These are phyloP conservation scores for Thozetella sp. DNA, from an alignment of 495 filamentous ascomycete genomes.

Conservation along the genomic window DNA sequence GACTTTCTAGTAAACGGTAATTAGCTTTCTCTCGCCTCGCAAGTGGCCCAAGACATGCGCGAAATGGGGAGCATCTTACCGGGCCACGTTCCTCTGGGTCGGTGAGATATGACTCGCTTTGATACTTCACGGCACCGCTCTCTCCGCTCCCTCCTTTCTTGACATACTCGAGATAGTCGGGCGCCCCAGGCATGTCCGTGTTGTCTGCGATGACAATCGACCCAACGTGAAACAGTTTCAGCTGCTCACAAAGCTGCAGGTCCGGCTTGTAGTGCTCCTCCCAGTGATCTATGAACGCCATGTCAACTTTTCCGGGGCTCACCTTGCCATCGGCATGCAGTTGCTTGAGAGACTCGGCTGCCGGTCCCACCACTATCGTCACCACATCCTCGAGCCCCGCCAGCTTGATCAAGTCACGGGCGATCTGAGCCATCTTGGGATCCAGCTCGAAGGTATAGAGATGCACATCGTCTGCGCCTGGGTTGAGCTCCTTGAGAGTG, in stretches of 20 bases:
- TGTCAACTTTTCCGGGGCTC: conserved; percentile 1
- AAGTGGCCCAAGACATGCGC: no score
- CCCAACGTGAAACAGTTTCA: conserved; percentile 2
- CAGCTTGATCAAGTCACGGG: conserved; percentile 3
- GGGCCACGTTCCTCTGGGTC: background rate
- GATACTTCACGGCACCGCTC: background rate
- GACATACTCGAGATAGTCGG: conserved; percentile 6
- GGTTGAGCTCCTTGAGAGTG: conserved; percentile 1
- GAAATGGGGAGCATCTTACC: no score
- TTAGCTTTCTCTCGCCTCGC: no score
- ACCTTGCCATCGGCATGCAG: conserved; percentile 5
- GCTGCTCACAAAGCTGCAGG: conserved; percentile 6
- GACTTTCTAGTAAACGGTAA: no score
- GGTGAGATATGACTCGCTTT: background rate
- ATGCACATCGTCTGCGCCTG: background rate
- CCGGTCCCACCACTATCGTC: conserved; percentile 3
- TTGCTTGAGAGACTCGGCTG: conserved; percentile 4
- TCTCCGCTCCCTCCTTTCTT: conserved; percentile 5
- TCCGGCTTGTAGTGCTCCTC: conserved; percentile 4
- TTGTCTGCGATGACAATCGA: conserved; percentile 5
- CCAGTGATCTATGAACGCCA: conserved; percentile 8
- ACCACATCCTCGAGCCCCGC: conserved; percentile 5
- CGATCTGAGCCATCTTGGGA: conserved; percentile 2
- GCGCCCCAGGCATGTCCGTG: conserved; percentile 3
- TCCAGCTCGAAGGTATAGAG: conserved; percentile 6